Percentiles rank a stretch among this genome's conserved stretches.
Evolutionary conservation across 768 basidiomycete genomes (phyloP).

Genomic region (Lactarius trivialis): DNA sequence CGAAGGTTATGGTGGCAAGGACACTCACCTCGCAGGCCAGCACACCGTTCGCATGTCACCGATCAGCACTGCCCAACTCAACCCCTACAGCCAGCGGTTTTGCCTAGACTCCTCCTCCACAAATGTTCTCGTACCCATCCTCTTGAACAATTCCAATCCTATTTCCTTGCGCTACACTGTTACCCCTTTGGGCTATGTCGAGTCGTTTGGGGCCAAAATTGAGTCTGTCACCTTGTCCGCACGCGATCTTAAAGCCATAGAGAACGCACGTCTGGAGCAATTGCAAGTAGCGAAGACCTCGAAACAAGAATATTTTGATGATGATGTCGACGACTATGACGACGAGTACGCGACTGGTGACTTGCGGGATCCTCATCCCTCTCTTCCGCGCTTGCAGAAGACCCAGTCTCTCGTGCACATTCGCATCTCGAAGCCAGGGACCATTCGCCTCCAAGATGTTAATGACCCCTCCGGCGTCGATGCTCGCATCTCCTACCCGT

Average conservation of each 20-base stretch:
- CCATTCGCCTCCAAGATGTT: constrained; percentile 67
- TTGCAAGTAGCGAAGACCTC: constrained; percentile 38
- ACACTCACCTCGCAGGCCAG: constrained; percentile 70
- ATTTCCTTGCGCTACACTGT: constrained; percentile 66
- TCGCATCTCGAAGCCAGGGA: constrained; percentile 64
- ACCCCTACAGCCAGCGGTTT: constrained; percentile 66
- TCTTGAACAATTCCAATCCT: constrained; percentile 87
- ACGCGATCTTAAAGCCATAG: constrained; percentile 64
- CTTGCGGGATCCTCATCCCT: constrained; percentile 27
- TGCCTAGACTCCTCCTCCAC: constrained; percentile 55
- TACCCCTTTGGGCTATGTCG: constrained; percentile 52
- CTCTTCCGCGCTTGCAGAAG: constrained; percentile 50
- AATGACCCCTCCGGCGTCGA: constrained; percentile 62
- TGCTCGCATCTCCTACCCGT: constrained; percentile 61
- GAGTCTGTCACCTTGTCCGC: constrained; percentile 31
- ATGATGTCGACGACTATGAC: constrained; percentile 71
- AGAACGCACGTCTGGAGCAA: constrained; percentile 48
- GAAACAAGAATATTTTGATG: constrained; percentile 44
- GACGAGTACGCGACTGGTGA: constrained; percentile 32
- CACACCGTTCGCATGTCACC: constrained; percentile 92
- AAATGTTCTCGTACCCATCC: constrained; percentile 66
- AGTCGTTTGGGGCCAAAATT: constrained; percentile 30
- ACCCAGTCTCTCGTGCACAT: constrained; percentile 74
- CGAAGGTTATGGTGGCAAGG: constrained; percentile 36
- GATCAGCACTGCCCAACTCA: constrained; percentile 86